phyloP scores from a whole-genome alignment of 2,329 filamentous ascomycete species.

The Neopestalotiopsis sp. region DNA sequence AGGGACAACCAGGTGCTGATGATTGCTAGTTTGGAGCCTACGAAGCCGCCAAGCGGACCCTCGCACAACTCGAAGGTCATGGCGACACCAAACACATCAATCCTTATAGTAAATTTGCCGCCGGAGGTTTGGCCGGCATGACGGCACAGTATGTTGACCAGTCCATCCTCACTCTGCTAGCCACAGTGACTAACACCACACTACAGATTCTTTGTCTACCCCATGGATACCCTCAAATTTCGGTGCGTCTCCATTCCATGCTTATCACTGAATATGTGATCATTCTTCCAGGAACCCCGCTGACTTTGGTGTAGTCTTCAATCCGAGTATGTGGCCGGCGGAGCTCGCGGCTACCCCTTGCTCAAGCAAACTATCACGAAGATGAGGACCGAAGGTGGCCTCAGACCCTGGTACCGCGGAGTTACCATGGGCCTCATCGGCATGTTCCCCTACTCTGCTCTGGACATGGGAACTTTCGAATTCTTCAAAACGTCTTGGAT shows the following conservation, averaged over 20 bases:
- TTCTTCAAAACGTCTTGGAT: constrained; percentile 81
- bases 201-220: constrained; percentile 85
- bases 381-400: constrained; percentile 80
- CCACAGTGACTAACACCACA: constrained; percentile 28
- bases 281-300: constrained; percentile 17
- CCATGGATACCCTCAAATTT: constrained; percentile 83
- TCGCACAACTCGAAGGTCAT: constrained; percentile 88
- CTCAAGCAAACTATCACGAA: constrained; percentile 83
- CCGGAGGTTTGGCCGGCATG: constrained; percentile 91
- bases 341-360: constrained; percentile 81
- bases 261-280: constrained; percentile 5
- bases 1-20: not conserved
- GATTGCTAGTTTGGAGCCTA: constrained; percentile 80
- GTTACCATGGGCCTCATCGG: constrained; percentile 92
- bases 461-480: constrained; percentile 96
- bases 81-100: constrained; percentile 80
- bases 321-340: constrained; percentile 89
- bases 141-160: constrained; percentile 75
- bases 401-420: constrained; percentile 85
- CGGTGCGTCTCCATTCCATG: constrained; percentile 41
- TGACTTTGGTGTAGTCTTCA: constrained; percentile 74
- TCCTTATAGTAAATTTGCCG: constrained; percentile 85
- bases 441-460: constrained; percentile 97
- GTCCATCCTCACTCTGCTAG: constrained; percentile 11
- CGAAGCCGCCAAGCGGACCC: constrained; percentile 88